A percentile compares a stretch with the other conserved stretches of the same genome.
phyloP scores from a whole-genome alignment of 768 basidiomycete genomes.

The Leccinum pellstonianum region DNA sequence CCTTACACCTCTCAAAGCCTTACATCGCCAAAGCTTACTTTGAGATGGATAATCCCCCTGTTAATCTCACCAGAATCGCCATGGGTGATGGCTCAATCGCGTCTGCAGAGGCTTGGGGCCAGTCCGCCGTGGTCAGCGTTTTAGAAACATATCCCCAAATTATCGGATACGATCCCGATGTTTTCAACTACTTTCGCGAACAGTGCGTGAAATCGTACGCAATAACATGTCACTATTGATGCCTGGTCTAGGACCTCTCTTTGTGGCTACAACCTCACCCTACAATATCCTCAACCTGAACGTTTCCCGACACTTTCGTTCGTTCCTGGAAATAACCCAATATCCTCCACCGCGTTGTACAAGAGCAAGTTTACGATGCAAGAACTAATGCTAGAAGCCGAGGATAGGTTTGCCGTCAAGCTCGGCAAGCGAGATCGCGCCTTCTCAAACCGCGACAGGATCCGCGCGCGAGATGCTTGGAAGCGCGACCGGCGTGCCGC shows the following conservation, averaged over 20 bases:
- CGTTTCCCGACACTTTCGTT: conserved; percentile 41
- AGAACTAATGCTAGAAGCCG: conserved; percentile 21
- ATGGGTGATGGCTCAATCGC: conserved; percentile 70
- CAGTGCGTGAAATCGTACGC: conserved; percentile 47
- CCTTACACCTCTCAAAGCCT: conserved; percentile 42
- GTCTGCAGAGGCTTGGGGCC: conserved; percentile 47
- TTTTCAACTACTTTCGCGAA: conserved; percentile 65
- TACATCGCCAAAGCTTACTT: conserved; percentile 77
- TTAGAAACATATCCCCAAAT: conserved; percentile 75
- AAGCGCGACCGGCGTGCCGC: conserved; percentile 49
- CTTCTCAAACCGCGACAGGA: conserved; percentile 26
- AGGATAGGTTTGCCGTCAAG: conserved; percentile 20
- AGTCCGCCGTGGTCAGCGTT: conserved; percentile 57
- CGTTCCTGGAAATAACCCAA: conserved; percentile 15
- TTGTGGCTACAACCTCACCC: conserved; percentile 64
- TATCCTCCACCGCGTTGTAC: conserved; percentile 10
- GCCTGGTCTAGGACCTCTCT: conserved; percentile 47
- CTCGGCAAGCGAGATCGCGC: conserved; percentile 24
- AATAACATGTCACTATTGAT: neutral
- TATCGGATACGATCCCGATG: conserved; percentile 66
- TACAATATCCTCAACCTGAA: conserved; percentile 66
- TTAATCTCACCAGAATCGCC: conserved; percentile 63
- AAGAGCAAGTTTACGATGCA: conserved; percentile 19
- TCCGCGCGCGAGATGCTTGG: conserved; percentile 26
- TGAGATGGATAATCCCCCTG: conserved; percentile 58